Conservation (phyloP, 306 rosid species). For the Sindora glabra region DNA sequence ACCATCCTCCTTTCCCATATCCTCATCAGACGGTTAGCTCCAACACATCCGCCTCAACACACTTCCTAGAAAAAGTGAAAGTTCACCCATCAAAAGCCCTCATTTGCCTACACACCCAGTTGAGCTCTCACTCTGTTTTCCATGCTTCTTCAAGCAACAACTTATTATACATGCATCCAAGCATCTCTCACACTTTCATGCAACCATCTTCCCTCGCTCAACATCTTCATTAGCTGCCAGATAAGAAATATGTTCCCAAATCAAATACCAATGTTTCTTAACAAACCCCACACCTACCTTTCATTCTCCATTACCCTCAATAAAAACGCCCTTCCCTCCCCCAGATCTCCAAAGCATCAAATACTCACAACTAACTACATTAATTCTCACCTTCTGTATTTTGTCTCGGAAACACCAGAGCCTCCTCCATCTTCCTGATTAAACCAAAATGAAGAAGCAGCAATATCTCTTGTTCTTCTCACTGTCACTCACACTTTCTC, state of each 20-base stretch:
- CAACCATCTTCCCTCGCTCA: not conserved
- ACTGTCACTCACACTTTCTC: not conserved
- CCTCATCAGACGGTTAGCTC: too few relatives aligned
- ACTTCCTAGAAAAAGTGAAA: too few relatives aligned
- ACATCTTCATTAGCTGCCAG: conserved; percentile 15
- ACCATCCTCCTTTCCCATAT: too few relatives aligned
- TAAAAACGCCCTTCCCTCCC: not conserved
- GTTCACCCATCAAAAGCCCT: not conserved
- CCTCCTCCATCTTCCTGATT: not conserved
- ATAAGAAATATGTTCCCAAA: not conserved
- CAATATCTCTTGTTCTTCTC: conserved; percentile 13
- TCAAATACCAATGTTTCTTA: not conserved
- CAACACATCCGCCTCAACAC: too few relatives aligned
- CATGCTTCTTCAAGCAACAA: conserved; percentile 35
- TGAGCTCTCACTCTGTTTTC: conserved; percentile 21
- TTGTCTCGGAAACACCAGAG: not conserved
- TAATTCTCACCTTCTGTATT: not conserved
- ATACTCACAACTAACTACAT: not conserved
- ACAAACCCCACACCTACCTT: conserved; percentile 11
- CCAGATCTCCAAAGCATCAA: conserved; percentile 14
- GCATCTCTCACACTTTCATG: conserved; percentile 11
- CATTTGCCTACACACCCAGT: not conserved
- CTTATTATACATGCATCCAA: conserved; percentile 21
- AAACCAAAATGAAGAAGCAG: conserved; percentile 8
- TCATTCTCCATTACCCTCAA: conserved; percentile 4